phyloP scores from a whole-genome alignment of 2,329 filamentous ascomycete genomes.

The Cordyceps cateniannulata region DNA sequence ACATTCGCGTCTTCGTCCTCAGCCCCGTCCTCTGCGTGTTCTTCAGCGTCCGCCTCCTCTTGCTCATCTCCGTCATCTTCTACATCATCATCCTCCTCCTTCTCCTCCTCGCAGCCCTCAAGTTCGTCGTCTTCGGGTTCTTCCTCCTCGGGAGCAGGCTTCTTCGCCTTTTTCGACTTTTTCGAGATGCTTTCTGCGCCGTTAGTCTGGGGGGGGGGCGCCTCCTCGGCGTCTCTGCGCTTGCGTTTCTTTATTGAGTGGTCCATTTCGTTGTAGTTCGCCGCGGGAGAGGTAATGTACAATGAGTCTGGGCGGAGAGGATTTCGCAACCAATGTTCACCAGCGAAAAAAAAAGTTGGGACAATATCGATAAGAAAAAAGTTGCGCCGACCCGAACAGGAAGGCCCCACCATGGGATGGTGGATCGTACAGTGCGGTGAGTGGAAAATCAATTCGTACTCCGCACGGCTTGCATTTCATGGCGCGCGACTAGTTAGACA shows the following conservation, averaged over 20 bases:
- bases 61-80: conserved; percentile 18
- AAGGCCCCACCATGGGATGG: neutral
- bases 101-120: conserved; percentile 23
- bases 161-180: conserved; percentile 39
- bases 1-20: conserved; percentile 23
- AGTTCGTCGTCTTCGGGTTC: conserved; percentile 23
- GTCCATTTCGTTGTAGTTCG: conserved; percentile 24
- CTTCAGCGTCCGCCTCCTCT: conserved; percentile 19
- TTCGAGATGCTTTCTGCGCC: conserved; percentile 19
- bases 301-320: neutral
- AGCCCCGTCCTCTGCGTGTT: conserved; percentile 25
- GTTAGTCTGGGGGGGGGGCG: conserved; percentile 19
- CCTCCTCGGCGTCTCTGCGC: conserved; percentile 29
- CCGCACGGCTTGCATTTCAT: conserved; percentile 9
- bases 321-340: conserved; percentile 8
- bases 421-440: neutral
- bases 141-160: conserved; percentile 22
- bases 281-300: neutral
- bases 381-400: neutral
- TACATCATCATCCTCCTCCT: conserved; percentile 20
- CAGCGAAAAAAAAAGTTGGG: conserved; percentile 15
- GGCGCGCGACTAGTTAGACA: no score
- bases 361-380: conserved; percentile 11
- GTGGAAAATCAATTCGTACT: conserved; percentile 12
- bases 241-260: conserved; percentile 37